phyloP scores from a whole-genome alignment of 73 alveolate species.

The Tetrahymena borealis region DNA sequence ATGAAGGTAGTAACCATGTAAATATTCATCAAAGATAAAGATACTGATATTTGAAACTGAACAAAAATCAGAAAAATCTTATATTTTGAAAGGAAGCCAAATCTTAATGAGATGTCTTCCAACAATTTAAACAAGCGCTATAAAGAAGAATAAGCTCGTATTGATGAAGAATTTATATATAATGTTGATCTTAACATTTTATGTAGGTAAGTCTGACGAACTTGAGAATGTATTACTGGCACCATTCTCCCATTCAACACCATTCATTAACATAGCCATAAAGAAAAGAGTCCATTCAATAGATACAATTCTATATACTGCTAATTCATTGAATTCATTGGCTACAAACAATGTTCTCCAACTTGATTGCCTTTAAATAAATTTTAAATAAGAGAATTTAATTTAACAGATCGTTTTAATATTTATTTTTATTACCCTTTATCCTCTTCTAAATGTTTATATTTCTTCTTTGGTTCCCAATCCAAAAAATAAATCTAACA shows the following conservation, averaged over 20 bases:
- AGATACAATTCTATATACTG: conserved; percentile 53
- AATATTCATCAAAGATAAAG: conserved; percentile 80
- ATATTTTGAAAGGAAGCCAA: conserved; percentile 66
- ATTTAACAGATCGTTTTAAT: not conserved
- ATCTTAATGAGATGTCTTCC: conserved; percentile 55
- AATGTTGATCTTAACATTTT: conserved; percentile 52
- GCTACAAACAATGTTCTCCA: conserved; percentile 92
- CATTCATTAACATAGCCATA: conserved; percentile 50
- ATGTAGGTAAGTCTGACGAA: not conserved
- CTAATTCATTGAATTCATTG: conserved; percentile 86
- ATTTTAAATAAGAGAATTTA: not conserved
- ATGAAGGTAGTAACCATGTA: conserved; percentile 96
- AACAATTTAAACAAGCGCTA: conserved; percentile 66
- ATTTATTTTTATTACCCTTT: not conserved
- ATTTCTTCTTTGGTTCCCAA: conserved; percentile 84
- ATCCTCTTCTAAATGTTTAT: conserved; percentile 31
- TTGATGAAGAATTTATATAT: conserved; percentile 72
- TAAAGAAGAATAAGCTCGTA: conserved; percentile 55
- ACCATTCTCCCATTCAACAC: conserved; percentile 52
- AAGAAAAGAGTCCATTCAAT: conserved; percentile 61
- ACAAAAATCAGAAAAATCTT: conserved; percentile 91
- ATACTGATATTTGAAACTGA: conserved; percentile 85
- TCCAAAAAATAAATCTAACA: conserved; percentile 45
- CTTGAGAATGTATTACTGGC: not conserved
- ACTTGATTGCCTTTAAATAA: conserved; percentile 52